These are phyloP conservation scores for Fusarium napiforme DNA, from an alignment of 2,329 filamentous ascomycete species.

Conservation along the genomic window DNA sequence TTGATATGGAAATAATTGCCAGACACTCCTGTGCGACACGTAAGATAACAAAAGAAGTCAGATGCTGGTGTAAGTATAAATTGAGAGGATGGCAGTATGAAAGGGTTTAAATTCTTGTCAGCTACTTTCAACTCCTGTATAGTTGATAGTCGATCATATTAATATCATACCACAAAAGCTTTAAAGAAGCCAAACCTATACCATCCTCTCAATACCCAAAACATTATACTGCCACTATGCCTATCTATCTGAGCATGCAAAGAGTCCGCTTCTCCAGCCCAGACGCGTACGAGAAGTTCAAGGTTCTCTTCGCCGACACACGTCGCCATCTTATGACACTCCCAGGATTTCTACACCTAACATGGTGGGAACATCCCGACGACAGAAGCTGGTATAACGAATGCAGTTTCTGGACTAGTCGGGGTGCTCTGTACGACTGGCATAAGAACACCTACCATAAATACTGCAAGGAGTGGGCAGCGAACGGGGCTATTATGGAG, in stretches of 20 bases:
- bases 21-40: neutral
- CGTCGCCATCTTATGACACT: slow-evolving; percentile 25
- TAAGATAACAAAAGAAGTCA: neutral
- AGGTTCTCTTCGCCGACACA: slow-evolving; percentile 27
- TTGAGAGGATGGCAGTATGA: neutral
- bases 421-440: slow-evolving; percentile 24
- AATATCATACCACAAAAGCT: too few relatives aligned
- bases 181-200: neutral
- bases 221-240: neutral
- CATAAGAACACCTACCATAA: slow-evolving; percentile 35
- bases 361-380: slow-evolving; percentile 26
- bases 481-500: slow-evolving; percentile 34
- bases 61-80: neutral
- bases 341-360: slow-evolving; percentile 14
- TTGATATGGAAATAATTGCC: slow-evolving; percentile 6
- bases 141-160: accelerated
- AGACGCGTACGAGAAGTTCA: slow-evolving; percentile 26
- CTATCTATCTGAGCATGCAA: slow-evolving; percentile 22
- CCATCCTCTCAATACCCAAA: neutral
- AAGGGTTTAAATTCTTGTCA: too few relatives aligned
- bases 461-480: slow-evolving; percentile 29
- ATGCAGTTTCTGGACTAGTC: slow-evolving; percentile 34
- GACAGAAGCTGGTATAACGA: slow-evolving; percentile 26
- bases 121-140: neutral
- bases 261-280: slow-evolving; percentile 26